Evolutionary conservation across 192 early-diverging fungal genomes (phyloP), one percentile per base, ranked within the genome.

Genomic region (Chytriomyces hyalinus): DNA sequence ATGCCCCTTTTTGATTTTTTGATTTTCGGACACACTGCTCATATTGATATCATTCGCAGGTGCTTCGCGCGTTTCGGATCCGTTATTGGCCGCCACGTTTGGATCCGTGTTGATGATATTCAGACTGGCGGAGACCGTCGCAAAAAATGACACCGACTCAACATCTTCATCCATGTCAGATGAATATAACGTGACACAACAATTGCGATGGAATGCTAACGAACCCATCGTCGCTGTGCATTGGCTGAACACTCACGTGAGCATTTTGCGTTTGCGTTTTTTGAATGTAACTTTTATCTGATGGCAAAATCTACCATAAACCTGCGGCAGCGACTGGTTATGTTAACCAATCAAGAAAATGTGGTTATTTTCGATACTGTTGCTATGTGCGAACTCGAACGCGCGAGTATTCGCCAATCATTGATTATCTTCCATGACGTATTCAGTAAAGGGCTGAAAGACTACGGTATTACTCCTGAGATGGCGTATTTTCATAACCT

Each of bases 191-290:
- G 65, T 66, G 44, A 60, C 15, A 11, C 63, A 6, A 4, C 49
- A 70, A 17, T 70, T 70, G 17, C 57, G 67, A 10, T 79, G 79
- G 83, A 11, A 47, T 24, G 68, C 63, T n/a, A 61, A 65, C 11
- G 77, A 77, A 43, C 28, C 61, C 8, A 83, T 85, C 68, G 81
- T 85, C 6, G 78, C 78, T 0, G 10, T 81, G 9, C 79, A 81
- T 59, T 85, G 84, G 84, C 59, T 85, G 5, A 80, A 81, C 48
- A 71, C 73, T 6, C 59, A 76, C 36, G 83, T 84, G 26, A 49
- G 81, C 48, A 11, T 49, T 76, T 47, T 6, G 2, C 13, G 15
- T 49, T 24, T n/a, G 15, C 48, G 11, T 28, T n/a, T 13, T 26
- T 62, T 61, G 26, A 3, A 6, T 61, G 50, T n/a, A 20, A 49